Conservation (phyloP, 1,139 yeast genomes). For the Suhomyces yuchorum region DNA sequence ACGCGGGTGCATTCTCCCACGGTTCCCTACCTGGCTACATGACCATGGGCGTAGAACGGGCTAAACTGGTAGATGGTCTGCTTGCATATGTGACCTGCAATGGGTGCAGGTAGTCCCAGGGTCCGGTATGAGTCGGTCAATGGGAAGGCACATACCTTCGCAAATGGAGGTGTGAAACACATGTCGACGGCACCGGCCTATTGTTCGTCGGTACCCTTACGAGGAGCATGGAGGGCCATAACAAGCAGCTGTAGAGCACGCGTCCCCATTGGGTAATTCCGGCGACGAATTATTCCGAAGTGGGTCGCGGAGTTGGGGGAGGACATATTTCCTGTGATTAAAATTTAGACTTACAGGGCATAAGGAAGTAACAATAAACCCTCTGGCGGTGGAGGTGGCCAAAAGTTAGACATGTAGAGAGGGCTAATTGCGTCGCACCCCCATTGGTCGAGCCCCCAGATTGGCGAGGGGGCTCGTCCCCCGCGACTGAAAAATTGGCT, state of each 20-base stretch:
- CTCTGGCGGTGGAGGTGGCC: neutral
- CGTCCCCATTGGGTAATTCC: slow-evolving; percentile 2
- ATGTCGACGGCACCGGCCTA: neutral
- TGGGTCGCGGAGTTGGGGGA: neutral
- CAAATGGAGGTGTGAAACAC: neutral
- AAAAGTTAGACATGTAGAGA: neutral
- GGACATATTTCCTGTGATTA: slow-evolving; percentile 6
- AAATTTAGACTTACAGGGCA: slow-evolving; percentile 6
- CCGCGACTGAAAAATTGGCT: neutral
- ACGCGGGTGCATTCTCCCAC: neutral
- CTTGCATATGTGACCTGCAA: neutral
- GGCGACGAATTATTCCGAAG: slow-evolving; percentile 1
- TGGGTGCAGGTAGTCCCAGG: slow-evolving; percentile 2
- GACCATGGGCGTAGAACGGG: neutral
- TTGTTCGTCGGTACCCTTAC: neutral
- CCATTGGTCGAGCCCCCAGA: neutral
- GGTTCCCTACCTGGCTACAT: neutral
- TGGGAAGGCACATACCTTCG: slow-evolving; percentile 5
- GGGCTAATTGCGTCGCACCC: neutral
- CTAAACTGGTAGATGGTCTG: neutral
- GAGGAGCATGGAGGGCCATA: neutral
- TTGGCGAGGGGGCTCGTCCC: neutral
- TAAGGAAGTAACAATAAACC: neutral
- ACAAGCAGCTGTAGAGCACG: neutral
- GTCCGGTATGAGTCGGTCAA: slow-evolving; percentile 1